A percentile compares a stretch with the other conserved stretches of the same genome.
These are phyloP conservation scores for Solanum tarijense DNA, from an alignment of 257 asterid species.

Conservation along the genomic window DNA sequence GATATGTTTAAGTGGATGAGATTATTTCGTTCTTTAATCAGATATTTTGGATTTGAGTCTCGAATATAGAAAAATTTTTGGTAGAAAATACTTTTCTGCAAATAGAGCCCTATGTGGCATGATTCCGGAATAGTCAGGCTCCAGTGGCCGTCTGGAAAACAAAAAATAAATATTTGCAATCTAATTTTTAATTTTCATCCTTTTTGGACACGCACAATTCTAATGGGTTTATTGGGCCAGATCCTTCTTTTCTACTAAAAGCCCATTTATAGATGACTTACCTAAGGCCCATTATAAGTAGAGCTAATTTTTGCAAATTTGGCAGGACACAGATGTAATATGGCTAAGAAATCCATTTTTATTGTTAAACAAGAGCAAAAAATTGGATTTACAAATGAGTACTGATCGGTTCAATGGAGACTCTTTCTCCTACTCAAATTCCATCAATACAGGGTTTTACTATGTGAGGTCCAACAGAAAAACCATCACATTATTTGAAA, in stretches of 20 bases:
- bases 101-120: too few species aligned
- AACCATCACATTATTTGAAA: slow-evolving; percentile 38
- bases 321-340: slow-evolving; percentile 49
- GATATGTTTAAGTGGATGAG: too few species aligned
- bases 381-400: slow-evolving; percentile 49
- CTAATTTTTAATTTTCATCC: neutral
- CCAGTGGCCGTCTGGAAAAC: too few species aligned
- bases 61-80: too few species aligned
- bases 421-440: slow-evolving; percentile 16
- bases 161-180: neutral
- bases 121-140: too few species aligned
- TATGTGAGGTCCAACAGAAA: slow-evolving; percentile 31
- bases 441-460: slow-evolving; percentile 66
- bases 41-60: fast-evolving
- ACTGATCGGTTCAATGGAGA: slow-evolving; percentile 29
- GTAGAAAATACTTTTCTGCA: fast-evolving
- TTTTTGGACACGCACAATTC: neutral
- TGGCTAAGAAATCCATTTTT: slow-evolving; percentile 62
- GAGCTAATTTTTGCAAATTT: neutral
- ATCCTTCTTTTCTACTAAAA: neutral
- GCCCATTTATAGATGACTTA: neutral
- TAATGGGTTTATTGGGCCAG: neutral
- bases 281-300: neutral
- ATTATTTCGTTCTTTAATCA: too few species aligned
- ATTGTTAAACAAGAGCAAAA: slow-evolving; percentile 14